Evolutionary conservation across 2,329 filamentous ascomycete genomes (phyloP).

Genomic region (Rasamsonia emersonii): DNA sequence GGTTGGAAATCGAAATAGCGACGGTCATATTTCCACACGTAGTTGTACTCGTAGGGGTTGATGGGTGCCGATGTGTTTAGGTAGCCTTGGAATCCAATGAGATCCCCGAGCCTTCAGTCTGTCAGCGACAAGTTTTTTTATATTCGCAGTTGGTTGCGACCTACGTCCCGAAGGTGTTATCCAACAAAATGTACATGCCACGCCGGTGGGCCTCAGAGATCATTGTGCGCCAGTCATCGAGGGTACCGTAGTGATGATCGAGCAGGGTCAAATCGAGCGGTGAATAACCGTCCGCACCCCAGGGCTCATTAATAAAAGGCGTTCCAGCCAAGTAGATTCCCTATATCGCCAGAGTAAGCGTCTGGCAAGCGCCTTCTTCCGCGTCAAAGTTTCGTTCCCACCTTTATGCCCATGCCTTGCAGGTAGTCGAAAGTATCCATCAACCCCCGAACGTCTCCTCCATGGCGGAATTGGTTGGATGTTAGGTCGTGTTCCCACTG

Average conservation of each 20-base stretch:
- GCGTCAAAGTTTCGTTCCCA: too few relatives aligned
- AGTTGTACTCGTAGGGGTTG: constrained; percentile 44
- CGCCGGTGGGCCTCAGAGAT: constrained; percentile 47
- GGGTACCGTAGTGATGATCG: constrained; percentile 49
- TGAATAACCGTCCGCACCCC: constrained; percentile 49
- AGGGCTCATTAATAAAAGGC: constrained; percentile 51
- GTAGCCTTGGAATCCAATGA: constrained; percentile 49
- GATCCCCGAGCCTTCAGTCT: constrained; percentile 50
- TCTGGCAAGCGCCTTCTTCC: too few relatives aligned
- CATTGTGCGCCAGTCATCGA: constrained; percentile 44
- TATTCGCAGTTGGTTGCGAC: too few relatives aligned
- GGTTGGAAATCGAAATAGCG: constrained; percentile 48
- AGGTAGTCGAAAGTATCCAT: constrained; percentile 51
- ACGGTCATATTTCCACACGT: constrained; percentile 42
- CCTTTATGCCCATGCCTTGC: constrained; percentile 51
- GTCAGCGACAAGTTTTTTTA: too few relatives aligned
- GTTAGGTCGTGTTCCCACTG: constrained; percentile 48
- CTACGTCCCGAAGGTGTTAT: constrained; percentile 52
- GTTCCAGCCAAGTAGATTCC: constrained; percentile 51
- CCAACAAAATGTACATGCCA: constrained; percentile 52
- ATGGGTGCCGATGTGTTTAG: constrained; percentile 47
- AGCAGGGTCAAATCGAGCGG: constrained; percentile 51
- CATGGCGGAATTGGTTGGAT: constrained; percentile 50
- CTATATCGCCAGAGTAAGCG: constrained; percentile 16
- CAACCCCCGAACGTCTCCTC: constrained; percentile 48